Conservation (phyloP, 352 stramenopile genomes). For the Pythium phragmiticola region DNA sequence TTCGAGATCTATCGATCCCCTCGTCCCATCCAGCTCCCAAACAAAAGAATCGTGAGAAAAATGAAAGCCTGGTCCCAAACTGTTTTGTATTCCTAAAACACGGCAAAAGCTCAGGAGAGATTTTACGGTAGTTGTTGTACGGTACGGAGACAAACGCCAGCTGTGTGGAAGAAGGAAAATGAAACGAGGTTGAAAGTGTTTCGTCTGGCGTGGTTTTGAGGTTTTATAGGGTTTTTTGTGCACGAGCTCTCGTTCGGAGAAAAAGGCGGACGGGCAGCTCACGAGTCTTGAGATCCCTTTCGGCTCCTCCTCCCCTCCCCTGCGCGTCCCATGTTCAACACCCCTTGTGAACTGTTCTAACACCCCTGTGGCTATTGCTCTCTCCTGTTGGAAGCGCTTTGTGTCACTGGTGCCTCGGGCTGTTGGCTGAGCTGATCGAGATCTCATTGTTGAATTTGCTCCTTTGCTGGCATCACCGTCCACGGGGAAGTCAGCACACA, state of each 20-base stretch:
- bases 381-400: constrained; percentile 1
- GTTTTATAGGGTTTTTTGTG: constrained; percentile 7
- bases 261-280: constrained; percentile 8
- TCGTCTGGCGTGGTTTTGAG: constrained; percentile 12
- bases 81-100: not conserved
- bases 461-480: constrained; percentile 2
- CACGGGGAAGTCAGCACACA: constrained; percentile 10
- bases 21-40: constrained; percentile 2
- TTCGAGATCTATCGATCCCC: constrained; percentile 1
- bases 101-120: not conserved
- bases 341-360: not conserved
- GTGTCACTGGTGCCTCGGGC: not conserved
- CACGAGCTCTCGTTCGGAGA: constrained; percentile 11
- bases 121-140: constrained; percentile 6
- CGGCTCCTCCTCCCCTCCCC: not conserved
- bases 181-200: constrained; percentile 4
- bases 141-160: constrained; percentile 16
- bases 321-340: constrained; percentile 26
- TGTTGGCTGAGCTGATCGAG: not conserved
- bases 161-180: constrained; percentile 14
- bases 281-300: constrained; percentile 1
- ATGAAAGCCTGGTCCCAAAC: constrained; percentile 3
- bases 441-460: constrained; percentile 34
- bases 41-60: constrained; percentile 11
- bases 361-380: not conserved